Conservation (phyloP, 2,329 filamentous ascomycete genomes). For the Didymella segeticola region DNA sequence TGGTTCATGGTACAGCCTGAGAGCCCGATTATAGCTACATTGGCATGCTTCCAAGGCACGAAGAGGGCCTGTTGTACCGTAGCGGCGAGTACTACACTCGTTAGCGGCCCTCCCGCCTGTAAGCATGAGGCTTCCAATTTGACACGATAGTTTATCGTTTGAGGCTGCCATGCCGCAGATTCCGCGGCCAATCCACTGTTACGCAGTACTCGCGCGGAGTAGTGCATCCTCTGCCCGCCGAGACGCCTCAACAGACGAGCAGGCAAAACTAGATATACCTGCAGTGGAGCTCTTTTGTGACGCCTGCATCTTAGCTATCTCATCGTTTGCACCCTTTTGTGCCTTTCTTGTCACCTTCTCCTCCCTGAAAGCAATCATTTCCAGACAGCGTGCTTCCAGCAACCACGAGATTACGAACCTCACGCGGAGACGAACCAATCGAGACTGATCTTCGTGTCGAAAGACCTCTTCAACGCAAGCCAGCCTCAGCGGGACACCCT, state of each 20-base stretch:
- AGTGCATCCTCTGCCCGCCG: conserved; percentile 21
- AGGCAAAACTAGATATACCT: conserved; percentile 12
- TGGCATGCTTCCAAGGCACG: conserved; percentile 20
- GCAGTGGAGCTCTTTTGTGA: not conserved
- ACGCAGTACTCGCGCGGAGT: conserved; percentile 26
- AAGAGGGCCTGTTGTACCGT: conserved; percentile 21
- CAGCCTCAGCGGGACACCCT: conserved; percentile 23
- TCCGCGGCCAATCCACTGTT: conserved; percentile 29
- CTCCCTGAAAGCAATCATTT: not conserved
- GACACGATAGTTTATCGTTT: conserved; percentile 10
- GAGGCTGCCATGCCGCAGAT: conserved; percentile 23
- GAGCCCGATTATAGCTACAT: conserved; percentile 4
- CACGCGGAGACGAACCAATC: not conserved
- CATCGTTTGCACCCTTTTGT: not conserved
- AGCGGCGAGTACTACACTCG: conserved; percentile 14
- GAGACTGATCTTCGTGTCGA: conserved; percentile 5
- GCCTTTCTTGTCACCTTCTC: not conserved
- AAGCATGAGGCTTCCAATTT: conserved; percentile 14
- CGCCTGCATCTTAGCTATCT: not conserved
- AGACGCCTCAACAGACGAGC: conserved; percentile 15
- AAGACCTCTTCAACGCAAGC: conserved; percentile 1
- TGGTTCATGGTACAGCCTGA: conserved; percentile 9
- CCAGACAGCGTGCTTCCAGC: not conserved
- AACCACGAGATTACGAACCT: not conserved
- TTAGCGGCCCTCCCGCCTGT: conserved; percentile 25